Percentiles rank a stretch among this genome's conserved stretches.
Conservation (phyloP, 2,329 filamentous ascomycete genomes). For the Juglanconis juglandina region DNA sequence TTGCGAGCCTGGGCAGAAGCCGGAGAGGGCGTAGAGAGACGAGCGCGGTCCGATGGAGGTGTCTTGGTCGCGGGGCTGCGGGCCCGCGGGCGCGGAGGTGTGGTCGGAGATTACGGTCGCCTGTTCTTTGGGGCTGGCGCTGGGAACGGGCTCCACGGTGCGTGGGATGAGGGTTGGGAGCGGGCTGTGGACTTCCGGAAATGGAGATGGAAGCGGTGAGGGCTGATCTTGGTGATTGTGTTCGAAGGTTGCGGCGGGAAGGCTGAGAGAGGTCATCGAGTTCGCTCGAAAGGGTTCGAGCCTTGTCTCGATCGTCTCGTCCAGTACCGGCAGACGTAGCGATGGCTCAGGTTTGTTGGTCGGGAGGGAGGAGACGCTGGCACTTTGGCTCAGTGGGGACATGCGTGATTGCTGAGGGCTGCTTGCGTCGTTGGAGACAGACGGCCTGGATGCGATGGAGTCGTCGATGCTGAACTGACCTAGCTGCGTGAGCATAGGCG, state of each 20-base stretch:
- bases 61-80: slow-evolving; percentile 23
- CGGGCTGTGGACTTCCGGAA: not conserved
- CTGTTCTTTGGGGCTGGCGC: slow-evolving; percentile 4
- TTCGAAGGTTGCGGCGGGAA: not conserved
- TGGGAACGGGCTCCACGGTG: not conserved
- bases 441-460: slow-evolving; percentile 1
- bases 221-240: not conserved
- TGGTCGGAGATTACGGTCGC: slow-evolving; percentile 3
- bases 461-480: slow-evolving; percentile 6
- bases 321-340: not conserved
- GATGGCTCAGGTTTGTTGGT: not conserved
- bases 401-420: slow-evolving; percentile 5
- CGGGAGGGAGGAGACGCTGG: slow-evolving; percentile 2
- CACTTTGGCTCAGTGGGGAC: slow-evolving; percentile 2
- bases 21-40: slow-evolving; percentile 32
- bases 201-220: not conserved
- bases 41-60: slow-evolving; percentile 33
- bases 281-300: not conserved
- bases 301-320: not conserved
- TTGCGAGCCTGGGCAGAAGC: slow-evolving; percentile 38
- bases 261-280: not conserved
- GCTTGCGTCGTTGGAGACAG: not conserved
- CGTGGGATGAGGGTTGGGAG: not conserved
- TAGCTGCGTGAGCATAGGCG: slow-evolving; percentile 13
- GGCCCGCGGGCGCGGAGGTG: slow-evolving; percentile 1